Base-by-base conservation (phyloP, 2,329 filamentous ascomycete genomes). In the Colletotrichum eremochloae region DNA sequence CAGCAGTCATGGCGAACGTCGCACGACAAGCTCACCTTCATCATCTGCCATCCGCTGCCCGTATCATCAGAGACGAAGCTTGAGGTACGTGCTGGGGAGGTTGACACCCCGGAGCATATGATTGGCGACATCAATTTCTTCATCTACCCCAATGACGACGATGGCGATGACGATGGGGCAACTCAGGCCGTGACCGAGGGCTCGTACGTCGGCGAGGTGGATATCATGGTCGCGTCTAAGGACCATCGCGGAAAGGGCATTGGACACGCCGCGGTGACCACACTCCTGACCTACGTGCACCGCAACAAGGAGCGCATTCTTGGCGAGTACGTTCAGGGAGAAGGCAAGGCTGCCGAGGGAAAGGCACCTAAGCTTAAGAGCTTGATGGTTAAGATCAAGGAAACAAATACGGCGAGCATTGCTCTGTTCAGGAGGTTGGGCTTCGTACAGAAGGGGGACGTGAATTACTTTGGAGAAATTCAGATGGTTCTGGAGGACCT, bases 1-100 rank as follows among this genome's bases (percentile, higher is more conserved):
- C 96, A 98, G 81, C 83, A 84, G n/a, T 94, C 91, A 75, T 98
- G 96, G 96, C 91, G 95, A 48, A 84, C 84, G 29, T 93, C 96
- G 53, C 82, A 84, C 36, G 95, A 98, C 82, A 98, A 98, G 83
- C 82, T 98, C 73, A 98, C 96, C 0, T 98, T 98, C 77, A 97
- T 98, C 79, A 82, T 93, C 66, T 97, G 94, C 79, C 83, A 86
- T 12, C 87, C 90, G 0, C 72, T 79, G 29, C 24, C 62, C 15
- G 18, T 36, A 6, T 46, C 64, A 2, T 57, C 72, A 7, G 58
- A 66, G 4, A 18, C 40, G 7, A 68, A 75, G 4, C 33, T 57
- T 8, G 38, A 74, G 15, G 40, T 71, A 5, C 61, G 38, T 1
- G 83, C 86, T 0, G 82, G 83, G 14, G 80, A 81, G 1, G 83